Evolutionary conservation across 805 yeast species (phyloP).

Genomic region (Yarrowia sp.): DNA sequence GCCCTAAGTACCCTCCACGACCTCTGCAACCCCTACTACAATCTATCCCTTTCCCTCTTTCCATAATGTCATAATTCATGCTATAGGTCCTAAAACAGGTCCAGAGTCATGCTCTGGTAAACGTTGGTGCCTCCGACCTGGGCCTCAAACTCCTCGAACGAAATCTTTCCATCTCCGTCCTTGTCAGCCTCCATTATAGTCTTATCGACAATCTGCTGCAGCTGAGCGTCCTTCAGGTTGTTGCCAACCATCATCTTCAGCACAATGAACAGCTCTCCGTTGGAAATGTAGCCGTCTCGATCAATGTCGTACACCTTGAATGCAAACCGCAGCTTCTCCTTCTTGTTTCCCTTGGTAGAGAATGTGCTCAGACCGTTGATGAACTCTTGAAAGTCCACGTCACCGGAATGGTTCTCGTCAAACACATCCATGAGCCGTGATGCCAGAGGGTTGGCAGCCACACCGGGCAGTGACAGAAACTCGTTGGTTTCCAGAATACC

Average conservation of each 20-base stretch:
- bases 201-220: conserved; percentile 96
- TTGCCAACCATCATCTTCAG: conserved; percentile 97
- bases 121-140: conserved; percentile 52
- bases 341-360: conserved; percentile 78
- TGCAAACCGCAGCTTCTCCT: conserved; percentile 85
- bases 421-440: conserved; percentile 89
- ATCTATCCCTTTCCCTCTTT: background rate
- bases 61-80: conserved; percentile 12
- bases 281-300: conserved; percentile 91
- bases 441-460: conserved; percentile 88
- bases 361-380: conserved; percentile 86
- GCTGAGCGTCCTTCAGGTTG: conserved; percentile 81
- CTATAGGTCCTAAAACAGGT: conserved; percentile 44
- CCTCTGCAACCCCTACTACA: no score
- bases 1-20: no score
- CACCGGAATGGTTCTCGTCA: conserved; percentile 91
- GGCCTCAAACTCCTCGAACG: conserved; percentile 83
- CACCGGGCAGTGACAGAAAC: conserved; percentile 91
- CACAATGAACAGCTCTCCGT: conserved; percentile 92
- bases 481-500: conserved; percentile 93
- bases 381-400: conserved; percentile 94
- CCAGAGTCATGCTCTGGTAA: conserved; percentile 51
- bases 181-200: conserved; percentile 91
- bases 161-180: conserved; percentile 85
- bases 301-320: conserved; percentile 95